Evolutionary conservation across 2,329 filamentous ascomycete species (phyloP).

Genomic region (Hypoxylon sp.): DNA sequence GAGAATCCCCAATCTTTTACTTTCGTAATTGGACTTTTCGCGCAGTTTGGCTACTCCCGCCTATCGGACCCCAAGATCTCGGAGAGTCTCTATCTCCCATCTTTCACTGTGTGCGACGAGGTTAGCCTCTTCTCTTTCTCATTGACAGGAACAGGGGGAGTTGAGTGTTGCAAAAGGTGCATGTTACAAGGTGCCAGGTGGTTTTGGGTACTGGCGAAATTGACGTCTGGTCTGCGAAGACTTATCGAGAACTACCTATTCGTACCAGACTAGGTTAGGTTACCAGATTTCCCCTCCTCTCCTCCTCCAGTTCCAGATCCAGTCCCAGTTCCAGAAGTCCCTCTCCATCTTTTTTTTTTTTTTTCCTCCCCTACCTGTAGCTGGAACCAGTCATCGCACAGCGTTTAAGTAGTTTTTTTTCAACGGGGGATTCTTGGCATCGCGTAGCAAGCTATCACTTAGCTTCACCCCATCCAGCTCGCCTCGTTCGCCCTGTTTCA

Average conservation of each 20-base stretch:
- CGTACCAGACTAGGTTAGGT: too few relatives aligned
- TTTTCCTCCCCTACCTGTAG: neutral
- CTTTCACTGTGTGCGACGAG: conserved; percentile 26
- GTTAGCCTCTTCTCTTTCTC: conserved; percentile 8
- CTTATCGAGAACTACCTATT: neutral
- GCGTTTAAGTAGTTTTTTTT: conserved; percentile 23
- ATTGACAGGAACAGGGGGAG: neutral
- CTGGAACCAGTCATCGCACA: conserved; percentile 1
- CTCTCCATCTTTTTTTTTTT: conserved; percentile 8
- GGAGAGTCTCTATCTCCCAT: conserved; percentile 35
- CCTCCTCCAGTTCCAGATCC: neutral
- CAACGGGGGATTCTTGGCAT: conserved; percentile 45
- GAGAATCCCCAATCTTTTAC: conserved; percentile 32
- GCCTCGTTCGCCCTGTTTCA: conserved; percentile 25
- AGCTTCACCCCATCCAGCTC: conserved; percentile 9
- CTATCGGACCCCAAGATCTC: conserved; percentile 42
- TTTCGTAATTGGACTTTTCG: conserved; percentile 31
- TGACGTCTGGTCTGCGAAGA: conserved; percentile 17
- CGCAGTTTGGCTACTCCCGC: conserved; percentile 29
- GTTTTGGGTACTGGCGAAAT: conserved; percentile 9
- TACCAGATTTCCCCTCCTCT: neutral
- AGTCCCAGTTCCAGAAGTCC: neutral
- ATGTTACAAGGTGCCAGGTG: too few relatives aligned
- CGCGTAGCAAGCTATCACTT: conserved; percentile 45
- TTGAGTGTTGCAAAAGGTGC: neutral